Conservation (phyloP, 148 eudicot species). For the Amaranthus hypochondriacus region DNA sequence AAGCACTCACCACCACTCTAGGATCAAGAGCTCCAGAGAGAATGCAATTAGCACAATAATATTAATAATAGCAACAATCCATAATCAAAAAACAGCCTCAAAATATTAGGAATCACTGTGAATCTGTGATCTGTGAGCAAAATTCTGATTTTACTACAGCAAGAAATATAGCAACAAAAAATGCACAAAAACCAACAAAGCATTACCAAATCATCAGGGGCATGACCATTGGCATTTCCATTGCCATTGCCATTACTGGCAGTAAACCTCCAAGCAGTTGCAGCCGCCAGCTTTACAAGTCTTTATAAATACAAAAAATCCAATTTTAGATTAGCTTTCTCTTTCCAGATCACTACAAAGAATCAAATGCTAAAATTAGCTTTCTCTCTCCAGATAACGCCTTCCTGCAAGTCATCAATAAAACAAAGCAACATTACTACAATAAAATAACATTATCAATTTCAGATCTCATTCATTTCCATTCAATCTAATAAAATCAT, state of each 20-base stretch:
- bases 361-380: no score
- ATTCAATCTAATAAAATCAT: no score
- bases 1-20: neutral
- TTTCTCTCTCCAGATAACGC: no score
- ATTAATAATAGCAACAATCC: no score
- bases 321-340: neutral
- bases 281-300: slow-evolving; percentile 62
- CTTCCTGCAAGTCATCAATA: no score
- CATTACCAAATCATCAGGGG: slow-evolving; percentile 65
- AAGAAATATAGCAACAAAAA: neutral
- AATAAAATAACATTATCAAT: no score
- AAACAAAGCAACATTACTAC: no score
- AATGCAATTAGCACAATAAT: no score
- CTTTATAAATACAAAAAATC: neutral
- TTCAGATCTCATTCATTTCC: no score
- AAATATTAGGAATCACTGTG: neutral
- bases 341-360: neutral
- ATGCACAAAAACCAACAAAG: neutral
- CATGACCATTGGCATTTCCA: slow-evolving; percentile 54
- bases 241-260: slow-evolving; percentile 61
- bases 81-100: neutral
- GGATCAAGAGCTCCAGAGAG: no score
- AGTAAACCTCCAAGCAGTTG: slow-evolving; percentile 63
- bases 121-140: neutral
- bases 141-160: neutral